phyloP scores from a whole-genome alignment of 352 stramenopile genomes.

The Phytophthora sp. region DNA sequence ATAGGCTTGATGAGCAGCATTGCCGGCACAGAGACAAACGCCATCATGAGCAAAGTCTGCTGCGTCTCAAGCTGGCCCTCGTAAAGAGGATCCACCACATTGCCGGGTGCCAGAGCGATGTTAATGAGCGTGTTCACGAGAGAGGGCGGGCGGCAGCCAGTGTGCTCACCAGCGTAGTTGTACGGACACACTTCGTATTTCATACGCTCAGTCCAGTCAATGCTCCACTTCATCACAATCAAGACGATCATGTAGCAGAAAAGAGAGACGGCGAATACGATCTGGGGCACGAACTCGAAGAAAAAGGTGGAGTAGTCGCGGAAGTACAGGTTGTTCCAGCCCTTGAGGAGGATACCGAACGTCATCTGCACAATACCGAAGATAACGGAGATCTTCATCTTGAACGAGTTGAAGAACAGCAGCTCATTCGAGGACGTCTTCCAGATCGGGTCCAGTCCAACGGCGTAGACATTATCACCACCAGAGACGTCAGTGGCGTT shows the following conservation, averaged over 20 bases:
- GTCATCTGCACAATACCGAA: conserved; percentile 99
- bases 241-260: conserved; percentile 99
- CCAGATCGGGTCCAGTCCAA: conserved; percentile 99
- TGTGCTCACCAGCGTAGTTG: conserved; percentile 93
- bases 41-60: conserved; percentile 93
- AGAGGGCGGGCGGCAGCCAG: conserved; percentile 96
- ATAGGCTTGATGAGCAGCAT: conserved; percentile 97
- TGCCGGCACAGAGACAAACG: conserved; percentile 95
- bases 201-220: conserved; percentile 98
- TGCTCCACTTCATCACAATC: conserved; percentile 99
- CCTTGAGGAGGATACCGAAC: conserved; percentile 96
- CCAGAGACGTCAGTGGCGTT: conserved; percentile 81
- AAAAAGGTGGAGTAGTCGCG: conserved; percentile 94
- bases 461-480: conserved; percentile 94
- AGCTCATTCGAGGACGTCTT: conserved; percentile 98
- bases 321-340: conserved; percentile 97
- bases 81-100: conserved; percentile 96
- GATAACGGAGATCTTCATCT: conserved; percentile 99
- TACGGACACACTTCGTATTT: conserved; percentile 91
- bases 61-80: conserved; percentile 90
- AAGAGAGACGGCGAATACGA: conserved; percentile 96
- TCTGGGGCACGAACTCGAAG: conserved; percentile 97
- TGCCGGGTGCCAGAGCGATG: conserved; percentile 95
- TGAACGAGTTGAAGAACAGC: conserved; percentile 99
- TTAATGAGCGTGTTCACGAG: conserved; percentile 99